These are phyloP conservation scores for Mitosporidium daphniae DNA, from an alignment of 371 early-diverging fungal species.

Conservation along the genomic window DNA sequence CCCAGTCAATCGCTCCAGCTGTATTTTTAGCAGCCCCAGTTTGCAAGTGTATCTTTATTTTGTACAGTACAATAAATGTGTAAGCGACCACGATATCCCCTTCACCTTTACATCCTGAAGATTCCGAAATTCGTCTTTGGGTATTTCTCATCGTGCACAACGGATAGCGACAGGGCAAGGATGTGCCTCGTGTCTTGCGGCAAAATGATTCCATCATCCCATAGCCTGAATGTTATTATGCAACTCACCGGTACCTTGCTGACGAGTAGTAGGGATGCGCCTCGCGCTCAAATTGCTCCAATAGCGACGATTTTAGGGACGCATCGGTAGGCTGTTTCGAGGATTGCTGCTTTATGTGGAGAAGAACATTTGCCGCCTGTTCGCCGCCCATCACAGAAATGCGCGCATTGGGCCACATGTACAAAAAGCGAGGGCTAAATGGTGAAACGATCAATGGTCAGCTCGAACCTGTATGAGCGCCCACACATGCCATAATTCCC, in stretches of 20 bases:
- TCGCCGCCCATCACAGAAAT: slow-evolving; percentile 94
- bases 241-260: too few relatives aligned
- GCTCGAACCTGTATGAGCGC: slow-evolving; percentile 22
- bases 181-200: slow-evolving; percentile 55
- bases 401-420: slow-evolving; percentile 70
- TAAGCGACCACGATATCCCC: too few relatives aligned
- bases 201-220: slow-evolving; percentile 85
- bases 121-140: slow-evolving; percentile 49
- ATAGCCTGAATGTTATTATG: too few relatives aligned
- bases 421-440: slow-evolving; percentile 50
- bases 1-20: slow-evolving; percentile 29
- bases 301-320: too few relatives aligned
- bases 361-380: slow-evolving; percentile 33
- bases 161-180: slow-evolving; percentile 43
- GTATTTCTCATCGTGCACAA: slow-evolving; percentile 32
- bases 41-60: too few relatives aligned
- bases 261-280: slow-evolving; percentile 43
- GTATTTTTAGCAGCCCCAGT: too few relatives aligned
- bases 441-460: background rate
- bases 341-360: too few relatives aligned
- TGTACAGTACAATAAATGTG: too few relatives aligned
- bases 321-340: too few relatives aligned
- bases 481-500: slow-evolving; percentile 92
- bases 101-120: slow-evolving; percentile 89
- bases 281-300: slow-evolving; percentile 48